Base-by-base conservation (phyloP, 1,284 basidiomycete genomes). In the Pseudozyma sp. region DNA sequence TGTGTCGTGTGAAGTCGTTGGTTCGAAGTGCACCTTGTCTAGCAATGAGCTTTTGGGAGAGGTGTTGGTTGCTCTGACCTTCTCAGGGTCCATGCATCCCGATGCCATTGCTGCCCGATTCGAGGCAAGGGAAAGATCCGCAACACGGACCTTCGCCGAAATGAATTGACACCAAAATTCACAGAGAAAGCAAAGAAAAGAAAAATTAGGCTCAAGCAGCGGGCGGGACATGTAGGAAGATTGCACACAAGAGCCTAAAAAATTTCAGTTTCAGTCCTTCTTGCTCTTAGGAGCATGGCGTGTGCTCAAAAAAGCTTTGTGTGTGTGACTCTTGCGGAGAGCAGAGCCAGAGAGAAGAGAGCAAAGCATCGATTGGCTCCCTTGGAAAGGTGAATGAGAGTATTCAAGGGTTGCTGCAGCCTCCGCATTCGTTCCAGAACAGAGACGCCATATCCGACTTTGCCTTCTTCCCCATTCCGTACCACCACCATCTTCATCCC, bases 61-160 rank as follows among this genome's bases (percentile, higher is more conserved):
- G 10, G 12, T 48, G 45, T 42, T 47, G 34, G 36, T 35, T 45
- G 19, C 12, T 35, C 36, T 25, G 34, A 44, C 18, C 48, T 52
- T 36, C 18, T 60, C 51, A 60, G 59, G 59, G 59, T 60, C 59
- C 59, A 60, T 54, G 52, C 59, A 53, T 36, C 59, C 59, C 59
- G 52, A 61, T 60, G 1, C 1, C 19, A 47, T 12, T 9, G n/a
- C 9, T 21, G 7, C 51, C 59, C 59, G 51, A 60, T 59, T 13
- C 21, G 40, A n/a, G 44, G 0, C 19, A 25, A 25, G 12, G 43
- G 18, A 56, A 47, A 39, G 43, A 45, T 21, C 35, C 18, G 40
- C 11, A 38, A 36, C 10, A 10, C 10, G 18, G n/a, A 25, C 54
- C 45, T 31, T n/a, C 38, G 25, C 11, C 12, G 45, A 47, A 25